Conservation (phyloP, 192 early-diverging fungal genomes). For the Diversispora epigaea region DNA sequence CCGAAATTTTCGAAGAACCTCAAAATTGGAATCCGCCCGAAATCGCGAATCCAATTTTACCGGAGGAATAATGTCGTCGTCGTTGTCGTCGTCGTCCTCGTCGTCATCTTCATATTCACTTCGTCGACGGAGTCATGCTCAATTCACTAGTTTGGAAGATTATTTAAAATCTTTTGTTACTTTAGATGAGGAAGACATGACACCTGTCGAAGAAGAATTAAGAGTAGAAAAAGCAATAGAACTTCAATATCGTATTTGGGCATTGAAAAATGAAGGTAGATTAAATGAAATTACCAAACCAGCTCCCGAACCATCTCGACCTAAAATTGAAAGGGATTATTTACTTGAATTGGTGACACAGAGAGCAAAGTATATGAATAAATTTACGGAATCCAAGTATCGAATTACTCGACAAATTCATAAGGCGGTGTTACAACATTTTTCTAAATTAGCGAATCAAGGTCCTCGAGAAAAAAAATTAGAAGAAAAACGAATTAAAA, state of each 20-base stretch:
- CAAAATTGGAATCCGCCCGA: slow-evolving; percentile 9
- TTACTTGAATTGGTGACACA: slow-evolving; percentile 45
- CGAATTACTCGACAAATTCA: slow-evolving; percentile 50
- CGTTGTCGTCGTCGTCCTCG: slow-evolving; percentile 35
- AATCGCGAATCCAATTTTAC: background rate
- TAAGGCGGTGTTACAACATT: slow-evolving; percentile 54
- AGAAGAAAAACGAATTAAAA: slow-evolving; percentile 48
- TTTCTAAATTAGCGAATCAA: slow-evolving; percentile 54
- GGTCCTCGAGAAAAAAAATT: slow-evolving; percentile 45
- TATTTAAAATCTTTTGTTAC: slow-evolving; percentile 58
- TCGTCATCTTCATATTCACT: slow-evolving; percentile 7
- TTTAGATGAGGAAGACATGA: slow-evolving; percentile 64
- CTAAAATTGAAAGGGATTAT: slow-evolving; percentile 46
- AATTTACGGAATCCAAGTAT: slow-evolving; percentile 42
- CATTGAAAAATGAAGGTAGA: slow-evolving; percentile 48
- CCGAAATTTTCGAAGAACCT: slow-evolving; percentile 20
- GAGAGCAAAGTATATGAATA: slow-evolving; percentile 41
- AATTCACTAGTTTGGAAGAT: slow-evolving; percentile 42
- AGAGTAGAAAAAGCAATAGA: slow-evolving; percentile 42
- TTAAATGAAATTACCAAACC: slow-evolving; percentile 38
- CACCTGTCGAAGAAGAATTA: slow-evolving; percentile 43
- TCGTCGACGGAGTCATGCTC: slow-evolving; percentile 35
- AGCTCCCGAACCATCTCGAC: slow-evolving; percentile 41
- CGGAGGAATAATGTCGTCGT: background rate
- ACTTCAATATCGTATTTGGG: slow-evolving; percentile 46